A percentile compares a stretch with the other conserved stretches of the same genome.
Evolutionary conservation across 202 grass and related monocot genomes (phyloP).

Genomic region (Zoysia matrella): DNA sequence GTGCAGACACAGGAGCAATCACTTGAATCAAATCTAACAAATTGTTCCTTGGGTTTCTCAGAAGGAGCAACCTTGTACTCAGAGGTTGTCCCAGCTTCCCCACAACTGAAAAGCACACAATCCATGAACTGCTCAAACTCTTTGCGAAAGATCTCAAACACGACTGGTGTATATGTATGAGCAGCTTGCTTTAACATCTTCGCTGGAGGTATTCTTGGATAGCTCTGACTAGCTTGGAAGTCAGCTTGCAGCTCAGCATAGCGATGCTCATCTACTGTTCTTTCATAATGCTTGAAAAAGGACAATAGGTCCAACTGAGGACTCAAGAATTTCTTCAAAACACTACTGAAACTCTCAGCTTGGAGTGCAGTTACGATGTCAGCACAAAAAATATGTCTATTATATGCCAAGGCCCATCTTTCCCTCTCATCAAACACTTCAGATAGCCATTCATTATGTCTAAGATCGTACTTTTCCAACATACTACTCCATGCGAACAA

Average conservation of each 20-base stretch:
- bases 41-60: slow-evolving; percentile 71
- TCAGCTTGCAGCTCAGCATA: slow-evolving; percentile 94
- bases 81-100: slow-evolving; percentile 50
- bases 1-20: slow-evolving; percentile 70
- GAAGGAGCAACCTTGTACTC: slow-evolving; percentile 71
- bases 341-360: slow-evolving; percentile 61
- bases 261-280: slow-evolving; percentile 72
- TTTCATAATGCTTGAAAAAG: slow-evolving; percentile 88
- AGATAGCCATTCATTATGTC: slow-evolving; percentile 79
- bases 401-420: slow-evolving; percentile 79
- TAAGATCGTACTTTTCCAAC: slow-evolving; percentile 83
- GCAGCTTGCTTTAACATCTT: slow-evolving; percentile 87
- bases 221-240: slow-evolving; percentile 89
- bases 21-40: slow-evolving; percentile 77
- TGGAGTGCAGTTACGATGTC: slow-evolving; percentile 77
- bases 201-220: slow-evolving; percentile 82
- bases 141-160: slow-evolving; percentile 82
- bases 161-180: slow-evolving; percentile 76
- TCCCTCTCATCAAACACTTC: slow-evolving; percentile 74
- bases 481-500: slow-evolving; percentile 72
- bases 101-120: slow-evolving; percentile 84
- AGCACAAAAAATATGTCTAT: slow-evolving; percentile 72
- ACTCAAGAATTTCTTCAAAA: slow-evolving; percentile 73
- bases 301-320: slow-evolving; percentile 73
- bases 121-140: slow-evolving; percentile 98